Percentiles rank a stretch among this genome's conserved stretches.
Evolutionary conservation across 192 early-diverging fungal genomes (phyloP).

Genomic region (Coemansia sp.): DNA sequence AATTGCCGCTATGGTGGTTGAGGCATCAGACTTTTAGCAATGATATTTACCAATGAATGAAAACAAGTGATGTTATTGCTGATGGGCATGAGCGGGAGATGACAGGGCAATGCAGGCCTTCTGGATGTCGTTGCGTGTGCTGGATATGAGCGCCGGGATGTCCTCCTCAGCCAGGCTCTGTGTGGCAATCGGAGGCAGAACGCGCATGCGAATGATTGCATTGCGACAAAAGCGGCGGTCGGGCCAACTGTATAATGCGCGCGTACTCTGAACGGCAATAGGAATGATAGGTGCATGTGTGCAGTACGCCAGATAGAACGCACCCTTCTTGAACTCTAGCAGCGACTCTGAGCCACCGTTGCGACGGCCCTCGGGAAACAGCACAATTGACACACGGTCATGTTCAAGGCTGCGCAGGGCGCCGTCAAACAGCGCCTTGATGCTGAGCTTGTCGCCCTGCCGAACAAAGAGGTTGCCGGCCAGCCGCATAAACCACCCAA

Average conservation of each 20-base stretch:
- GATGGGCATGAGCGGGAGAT: neutral
- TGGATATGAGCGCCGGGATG: slow-evolving; percentile 42
- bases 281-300: slow-evolving; percentile 83
- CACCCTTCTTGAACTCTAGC: slow-evolving; percentile 95
- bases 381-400: slow-evolving; percentile 74
- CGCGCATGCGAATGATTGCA: slow-evolving; percentile 45
- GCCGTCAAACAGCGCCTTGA: slow-evolving; percentile 71
- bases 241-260: slow-evolving; percentile 44
- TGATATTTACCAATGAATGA: neutral
- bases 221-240: slow-evolving; percentile 39
- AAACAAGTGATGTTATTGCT: neutral
- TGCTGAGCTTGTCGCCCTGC: slow-evolving; percentile 74
- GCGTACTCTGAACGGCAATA: slow-evolving; percentile 75
- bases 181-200: slow-evolving; percentile 50
- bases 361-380: slow-evolving; percentile 93
- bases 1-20: slow-evolving; percentile 61
- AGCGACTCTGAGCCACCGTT: slow-evolving; percentile 67
- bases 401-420: slow-evolving; percentile 74
- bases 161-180: slow-evolving; percentile 46
- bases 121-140: slow-evolving; percentile 44
- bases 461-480: slow-evolving; percentile 86
- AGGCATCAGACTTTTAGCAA: slow-evolving; percentile 41
- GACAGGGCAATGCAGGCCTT: slow-evolving; percentile 35
- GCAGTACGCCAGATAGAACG: slow-evolving; percentile 90
- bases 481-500: slow-evolving; percentile 77